Evolutionary conservation across 306 rosid genomes (phyloP).

Genomic region (Aeschynomene evenia): DNA sequence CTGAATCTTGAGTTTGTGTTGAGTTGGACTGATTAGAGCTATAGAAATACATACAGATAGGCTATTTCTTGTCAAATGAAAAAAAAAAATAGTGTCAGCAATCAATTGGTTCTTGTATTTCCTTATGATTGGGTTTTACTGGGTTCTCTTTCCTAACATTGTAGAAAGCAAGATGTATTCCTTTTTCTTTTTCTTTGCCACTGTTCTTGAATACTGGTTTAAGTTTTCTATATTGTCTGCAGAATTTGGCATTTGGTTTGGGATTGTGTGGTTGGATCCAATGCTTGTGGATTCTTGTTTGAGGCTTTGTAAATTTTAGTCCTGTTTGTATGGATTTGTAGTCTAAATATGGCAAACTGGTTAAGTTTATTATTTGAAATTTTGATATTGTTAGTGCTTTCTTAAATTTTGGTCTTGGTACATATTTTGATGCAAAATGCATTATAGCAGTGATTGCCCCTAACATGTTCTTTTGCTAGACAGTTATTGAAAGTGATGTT

Average conservation of each 20-base stretch:
- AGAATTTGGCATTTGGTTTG: not conserved
- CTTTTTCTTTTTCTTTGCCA: not conserved
- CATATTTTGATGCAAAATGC: constrained; percentile 8
- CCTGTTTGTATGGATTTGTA: constrained; percentile 3
- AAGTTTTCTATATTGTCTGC: not conserved
- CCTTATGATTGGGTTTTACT: constrained; percentile 6
- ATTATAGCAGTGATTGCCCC: not conserved
- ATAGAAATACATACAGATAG: not conserved
- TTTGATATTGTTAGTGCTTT: not conserved
- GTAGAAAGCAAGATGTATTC: not conserved
- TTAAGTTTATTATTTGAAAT: not conserved
- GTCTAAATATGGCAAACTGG: not conserved
- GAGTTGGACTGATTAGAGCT: not conserved
- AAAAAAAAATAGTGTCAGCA: not conserved
- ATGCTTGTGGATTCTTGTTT: not conserved
- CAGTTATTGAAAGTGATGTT: not conserved
- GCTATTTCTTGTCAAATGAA: not conserved
- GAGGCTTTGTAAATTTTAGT: constrained; percentile 8
- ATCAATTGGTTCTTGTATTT: not conserved
- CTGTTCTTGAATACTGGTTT: not conserved
- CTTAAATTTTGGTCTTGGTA: constrained; percentile 6
- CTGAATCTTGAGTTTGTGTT: constrained; percentile 17
- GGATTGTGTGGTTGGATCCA: constrained; percentile 5
- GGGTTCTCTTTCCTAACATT: not conserved
- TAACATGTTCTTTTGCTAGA: not conserved